Conservation (phyloP, 768 basidiomycete genomes). For the Tulasnella sp. region DNA sequence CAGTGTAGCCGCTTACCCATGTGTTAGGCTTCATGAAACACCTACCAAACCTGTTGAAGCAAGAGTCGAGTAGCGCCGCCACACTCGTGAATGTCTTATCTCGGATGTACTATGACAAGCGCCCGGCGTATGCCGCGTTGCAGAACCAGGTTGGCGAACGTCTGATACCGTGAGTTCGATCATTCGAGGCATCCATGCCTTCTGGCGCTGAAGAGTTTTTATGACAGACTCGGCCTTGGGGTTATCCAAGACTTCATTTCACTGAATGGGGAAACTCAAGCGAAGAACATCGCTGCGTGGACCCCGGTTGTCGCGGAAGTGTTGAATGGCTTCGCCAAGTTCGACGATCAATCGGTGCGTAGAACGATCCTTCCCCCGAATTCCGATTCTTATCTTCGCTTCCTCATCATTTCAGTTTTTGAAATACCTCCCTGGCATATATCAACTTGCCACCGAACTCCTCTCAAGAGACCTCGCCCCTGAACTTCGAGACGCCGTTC, state of each 20-base stretch:
- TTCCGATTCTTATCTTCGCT: slow-evolving; percentile 14
- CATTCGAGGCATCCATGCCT: background rate
- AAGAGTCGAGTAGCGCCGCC: slow-evolving; percentile 93
- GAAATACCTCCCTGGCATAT: slow-evolving; percentile 78
- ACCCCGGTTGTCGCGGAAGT: slow-evolving; percentile 98
- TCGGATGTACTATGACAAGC: slow-evolving; percentile 85
- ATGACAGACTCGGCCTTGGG: slow-evolving; percentile 62
- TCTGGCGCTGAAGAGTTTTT: background rate
- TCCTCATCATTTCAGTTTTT: slow-evolving; percentile 48
- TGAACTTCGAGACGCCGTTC: slow-evolving; percentile 70
- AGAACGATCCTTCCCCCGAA: slow-evolving; percentile 12
- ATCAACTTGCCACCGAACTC: slow-evolving; percentile 78
- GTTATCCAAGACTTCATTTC: slow-evolving; percentile 87
- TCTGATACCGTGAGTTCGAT: slow-evolving; percentile 47
- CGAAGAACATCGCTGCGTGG: slow-evolving; percentile 93
- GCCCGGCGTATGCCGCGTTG: slow-evolving; percentile 54
- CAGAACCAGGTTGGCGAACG: slow-evolving; percentile 57
- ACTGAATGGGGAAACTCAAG: slow-evolving; percentile 78
- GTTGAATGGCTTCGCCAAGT: slow-evolving; percentile 73
- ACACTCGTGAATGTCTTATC: slow-evolving; percentile 86
- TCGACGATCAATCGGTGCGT: slow-evolving; percentile 84
- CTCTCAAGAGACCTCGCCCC: slow-evolving; percentile 69
- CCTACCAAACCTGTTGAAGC: slow-evolving; percentile 90
- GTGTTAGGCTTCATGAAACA: slow-evolving; percentile 95
- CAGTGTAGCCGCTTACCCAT: too few relatives aligned